Evolutionary conservation across 1,139 yeast species (phyloP).

Genomic region (Yamadazyma triangularis): DNA sequence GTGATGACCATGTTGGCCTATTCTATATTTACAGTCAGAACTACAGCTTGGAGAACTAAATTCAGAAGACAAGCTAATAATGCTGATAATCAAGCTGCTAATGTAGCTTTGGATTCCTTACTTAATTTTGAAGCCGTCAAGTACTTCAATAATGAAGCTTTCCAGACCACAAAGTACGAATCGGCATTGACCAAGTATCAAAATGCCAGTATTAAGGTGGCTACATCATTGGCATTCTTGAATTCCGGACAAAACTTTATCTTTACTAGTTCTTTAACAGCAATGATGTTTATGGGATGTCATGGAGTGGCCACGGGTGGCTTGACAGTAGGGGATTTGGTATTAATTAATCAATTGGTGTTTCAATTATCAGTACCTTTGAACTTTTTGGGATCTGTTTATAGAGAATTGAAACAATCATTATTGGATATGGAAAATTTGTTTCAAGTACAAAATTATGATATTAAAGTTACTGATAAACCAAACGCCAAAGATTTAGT

Average conservation of each 20-base stretch:
- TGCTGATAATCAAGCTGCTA: slow-evolving; percentile 94
- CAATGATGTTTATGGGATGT: slow-evolving; percentile 99
- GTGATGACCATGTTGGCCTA: slow-evolving; percentile 83
- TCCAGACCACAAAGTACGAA: slow-evolving; percentile 78
- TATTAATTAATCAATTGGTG: slow-evolving; percentile 91
- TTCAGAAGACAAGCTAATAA: slow-evolving; percentile 87
- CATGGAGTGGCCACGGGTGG: slow-evolving; percentile 80
- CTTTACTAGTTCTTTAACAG: slow-evolving; percentile 87
- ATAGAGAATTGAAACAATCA: slow-evolving; percentile 90
- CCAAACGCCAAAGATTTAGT: slow-evolving; percentile 59
- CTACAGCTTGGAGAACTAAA: slow-evolving; percentile 95
- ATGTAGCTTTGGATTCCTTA: slow-evolving; percentile 89
- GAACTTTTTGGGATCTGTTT: slow-evolving; percentile 91
- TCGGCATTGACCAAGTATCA: slow-evolving; percentile 72
- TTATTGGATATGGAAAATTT: slow-evolving; percentile 89
- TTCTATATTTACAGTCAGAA: slow-evolving; percentile 78
- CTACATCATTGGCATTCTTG: slow-evolving; percentile 85
- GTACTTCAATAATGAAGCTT: slow-evolving; percentile 84
- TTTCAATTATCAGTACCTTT: slow-evolving; percentile 94
- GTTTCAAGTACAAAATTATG: slow-evolving; percentile 75
- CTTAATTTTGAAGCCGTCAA: slow-evolving; percentile 94
- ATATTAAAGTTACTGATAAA: slow-evolving; percentile 58
- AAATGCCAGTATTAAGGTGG: slow-evolving; percentile 80
- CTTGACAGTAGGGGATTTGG: slow-evolving; percentile 91
- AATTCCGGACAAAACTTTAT: slow-evolving; percentile 92